Base-by-base conservation (phyloP, 2,329 filamentous ascomycete genomes). In the Trichoderma citrinoviride region DNA sequence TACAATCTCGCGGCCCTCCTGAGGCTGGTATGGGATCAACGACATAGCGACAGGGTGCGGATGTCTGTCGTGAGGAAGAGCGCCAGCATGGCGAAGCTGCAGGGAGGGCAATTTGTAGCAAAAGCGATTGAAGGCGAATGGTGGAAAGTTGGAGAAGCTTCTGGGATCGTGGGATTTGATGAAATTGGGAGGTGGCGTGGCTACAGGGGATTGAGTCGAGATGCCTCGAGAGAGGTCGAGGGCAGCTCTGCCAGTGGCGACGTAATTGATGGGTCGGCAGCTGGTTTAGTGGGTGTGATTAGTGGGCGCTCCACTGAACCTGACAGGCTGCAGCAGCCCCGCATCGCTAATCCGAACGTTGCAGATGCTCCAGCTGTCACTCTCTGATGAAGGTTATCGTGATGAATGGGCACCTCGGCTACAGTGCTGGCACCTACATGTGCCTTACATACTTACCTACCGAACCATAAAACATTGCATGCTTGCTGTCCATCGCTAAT, bases 1-100 rank as follows among this genome's bases (percentile, higher is more conserved):
- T 44, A 94, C 91, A 70, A 95, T 87, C 74, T 93, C 90, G 70
- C 89, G 86, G 70, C 88, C 89, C 72, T 92, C 90, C 67, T 84
- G 85, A 55, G 88, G 85, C 63, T 86, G 84, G 74, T 93, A 94
- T 4, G 91, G 91, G 68, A 95, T 88, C 71, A 95, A 81, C 70
- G 90, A 93, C 84, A 87, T 80, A 65, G 67, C 69, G 64, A 65
- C 55, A 66, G 66, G 66, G 41, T 65, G 55, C 44, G 12, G 56
- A 67, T 68, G 67, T 71, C 68, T 46, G 65, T 65, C 57, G 56
- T 66, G 61, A 61, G 62, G 61, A 50, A 50, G 44, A 56, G 46
- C 10, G 61, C 64, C 66, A 67, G 65, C 70, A 70, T 69, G 61
- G 49, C 60, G 69, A 25, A 46, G 27, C 8, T 37, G 25, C 3